phyloP scores from a whole-genome alignment of 805 yeast genomes.

The Blastobotrys muscicola region DNA sequence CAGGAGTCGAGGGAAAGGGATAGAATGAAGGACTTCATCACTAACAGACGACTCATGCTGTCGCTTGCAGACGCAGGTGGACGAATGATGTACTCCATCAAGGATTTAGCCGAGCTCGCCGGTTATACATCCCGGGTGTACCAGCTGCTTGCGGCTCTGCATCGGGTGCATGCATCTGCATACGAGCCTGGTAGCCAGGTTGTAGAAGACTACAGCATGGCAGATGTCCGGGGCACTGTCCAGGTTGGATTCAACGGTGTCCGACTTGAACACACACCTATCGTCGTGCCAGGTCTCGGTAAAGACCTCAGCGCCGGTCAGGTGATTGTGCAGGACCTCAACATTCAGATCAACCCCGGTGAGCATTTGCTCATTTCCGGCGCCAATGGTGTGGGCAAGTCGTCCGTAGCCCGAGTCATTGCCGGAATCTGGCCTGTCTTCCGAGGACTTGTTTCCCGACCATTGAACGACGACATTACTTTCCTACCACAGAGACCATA shows the following conservation, averaged over 20 bases:
- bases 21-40: conserved; percentile 78
- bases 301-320: conserved; percentile 33
- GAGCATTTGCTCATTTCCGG: conserved; percentile 75
- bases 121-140: conserved; percentile 87
- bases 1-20: conserved; percentile 25
- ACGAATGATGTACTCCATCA: conserved; percentile 86
- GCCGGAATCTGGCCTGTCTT: conserved; percentile 92
- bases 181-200: conserved; percentile 15
- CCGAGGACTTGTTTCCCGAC: conserved; percentile 71
- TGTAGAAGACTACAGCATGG: conserved; percentile 23
- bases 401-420: conserved; percentile 71
- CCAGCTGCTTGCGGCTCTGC: conserved; percentile 62
- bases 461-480: conserved; percentile 51
- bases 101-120: conserved; percentile 81
- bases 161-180: conserved; percentile 60
- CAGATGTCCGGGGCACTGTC: conserved; percentile 67
- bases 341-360: conserved; percentile 51
- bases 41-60: conserved; percentile 81
- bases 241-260: conserved; percentile 72
- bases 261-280: conserved; percentile 72
- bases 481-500: conserved; percentile 84
- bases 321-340: conserved; percentile 51
- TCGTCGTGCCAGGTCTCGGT: conserved; percentile 55
- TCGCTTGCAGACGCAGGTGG: conserved; percentile 94
- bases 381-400: conserved; percentile 83